phyloP scores from a whole-genome alignment of 495 filamentous ascomycete species.

The Penicillium antarcticum region DNA sequence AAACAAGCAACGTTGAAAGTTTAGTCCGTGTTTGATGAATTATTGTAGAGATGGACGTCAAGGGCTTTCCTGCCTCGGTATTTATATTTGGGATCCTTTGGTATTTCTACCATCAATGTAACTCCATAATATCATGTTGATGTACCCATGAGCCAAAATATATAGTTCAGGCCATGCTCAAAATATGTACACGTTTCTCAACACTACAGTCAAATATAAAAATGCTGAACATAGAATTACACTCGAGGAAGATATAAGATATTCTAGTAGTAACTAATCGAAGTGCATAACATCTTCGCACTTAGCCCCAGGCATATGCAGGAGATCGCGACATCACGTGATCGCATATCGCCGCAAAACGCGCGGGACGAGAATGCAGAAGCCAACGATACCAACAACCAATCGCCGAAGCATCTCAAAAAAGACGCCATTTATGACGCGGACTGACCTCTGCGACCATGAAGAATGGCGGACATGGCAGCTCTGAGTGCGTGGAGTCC shows the following conservation, averaged over 20 bases:
- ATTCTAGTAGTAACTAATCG: too few relatives aligned
- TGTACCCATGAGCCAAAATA: too few relatives aligned
- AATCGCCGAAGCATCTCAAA: neutral
- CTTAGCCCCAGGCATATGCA: neutral
- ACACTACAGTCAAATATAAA: too few relatives aligned
- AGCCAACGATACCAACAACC: constrained; percentile 1
- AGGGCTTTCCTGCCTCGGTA: too few relatives aligned
- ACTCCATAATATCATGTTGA: too few relatives aligned
- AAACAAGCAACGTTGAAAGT: neutral
- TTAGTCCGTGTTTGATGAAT: neutral
- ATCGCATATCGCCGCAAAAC: constrained; percentile 13
- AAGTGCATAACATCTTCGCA: neutral
- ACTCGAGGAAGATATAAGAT: too few relatives aligned
- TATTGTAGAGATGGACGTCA: too few relatives aligned
- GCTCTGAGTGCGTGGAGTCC: constrained; percentile 29
- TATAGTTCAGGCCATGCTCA: too few relatives aligned
- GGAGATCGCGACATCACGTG: constrained; percentile 12
- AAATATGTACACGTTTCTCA: too few relatives aligned
- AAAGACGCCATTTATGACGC: neutral
- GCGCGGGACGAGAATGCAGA: constrained; percentile 11
- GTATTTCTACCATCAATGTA: too few relatives aligned
- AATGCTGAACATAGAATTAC: too few relatives aligned
- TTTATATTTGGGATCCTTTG: too few relatives aligned
- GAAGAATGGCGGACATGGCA: constrained; percentile 42
- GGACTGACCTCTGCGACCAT: constrained; percentile 24